A percentile compares a stretch with the other conserved stretches of the same genome.
phyloP scores from a whole-genome alignment of 352 stramenopile genomes.

The Phytophthora foliorum region DNA sequence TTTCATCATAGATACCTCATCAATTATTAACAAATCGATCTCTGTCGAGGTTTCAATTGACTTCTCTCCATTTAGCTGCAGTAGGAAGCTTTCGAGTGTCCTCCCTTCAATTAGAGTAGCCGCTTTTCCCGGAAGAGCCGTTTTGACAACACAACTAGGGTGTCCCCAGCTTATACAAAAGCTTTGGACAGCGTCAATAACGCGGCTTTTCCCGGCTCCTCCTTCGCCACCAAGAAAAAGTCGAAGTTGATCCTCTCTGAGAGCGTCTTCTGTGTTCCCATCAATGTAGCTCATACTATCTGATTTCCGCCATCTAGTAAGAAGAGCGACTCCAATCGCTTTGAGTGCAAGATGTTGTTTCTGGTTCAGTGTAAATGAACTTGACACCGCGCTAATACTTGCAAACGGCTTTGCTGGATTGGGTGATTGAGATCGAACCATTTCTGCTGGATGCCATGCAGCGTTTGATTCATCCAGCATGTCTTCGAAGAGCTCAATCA shows the following conservation, averaged over 20 bases:
- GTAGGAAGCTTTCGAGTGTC: too few species aligned
- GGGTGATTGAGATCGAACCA: too few species aligned
- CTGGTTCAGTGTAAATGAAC: too few species aligned
- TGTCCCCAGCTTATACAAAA: slow-evolving; percentile 1
- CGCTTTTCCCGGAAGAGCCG: too few species aligned
- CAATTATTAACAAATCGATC: background rate
- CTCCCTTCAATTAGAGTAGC: background rate
- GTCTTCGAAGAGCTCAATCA: background rate
- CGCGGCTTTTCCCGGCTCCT: slow-evolving; percentile 6
- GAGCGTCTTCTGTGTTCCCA: background rate
- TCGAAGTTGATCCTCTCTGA: slow-evolving; percentile 13
- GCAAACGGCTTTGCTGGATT: background rate
- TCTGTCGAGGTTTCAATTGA: background rate
- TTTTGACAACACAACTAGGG: background rate
- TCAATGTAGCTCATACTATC: background rate
- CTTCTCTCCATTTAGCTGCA: too few species aligned
- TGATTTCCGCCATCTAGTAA: slow-evolving; percentile 1
- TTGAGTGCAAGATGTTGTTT: slow-evolving; percentile 3
- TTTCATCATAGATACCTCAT: background rate
- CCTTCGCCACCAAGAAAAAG: slow-evolving; percentile 2
- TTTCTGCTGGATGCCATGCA: too few species aligned
- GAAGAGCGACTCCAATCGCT: background rate
- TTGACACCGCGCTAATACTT: too few species aligned
- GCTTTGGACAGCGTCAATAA: background rate
- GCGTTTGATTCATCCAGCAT: background rate